Base-by-base conservation (phyloP, 2,329 filamentous ascomycete genomes). In the Penicillium capsulatum region DNA sequence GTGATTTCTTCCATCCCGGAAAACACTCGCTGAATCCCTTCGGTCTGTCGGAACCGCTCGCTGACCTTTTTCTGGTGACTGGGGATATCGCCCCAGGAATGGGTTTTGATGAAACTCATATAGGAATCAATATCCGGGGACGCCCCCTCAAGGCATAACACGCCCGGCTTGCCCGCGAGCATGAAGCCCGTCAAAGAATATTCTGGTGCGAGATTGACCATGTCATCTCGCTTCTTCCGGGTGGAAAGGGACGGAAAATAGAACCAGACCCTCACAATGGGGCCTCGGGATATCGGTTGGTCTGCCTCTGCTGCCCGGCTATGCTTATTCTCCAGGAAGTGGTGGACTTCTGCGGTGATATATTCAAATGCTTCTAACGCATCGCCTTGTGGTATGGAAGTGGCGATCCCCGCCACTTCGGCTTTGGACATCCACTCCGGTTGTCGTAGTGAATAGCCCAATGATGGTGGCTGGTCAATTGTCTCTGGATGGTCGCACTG, bases 191-290 rank as follows among this genome's bases (percentile, higher is more conserved):
- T 80, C 1, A 81, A 66, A 2, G 54, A 59, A 54, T 79, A 78
- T 0, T 54, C 48, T 0, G 76, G 72, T 0, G 76, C 76, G 40
- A 76, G 61, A 38, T 67, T 70, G 31, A 81, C 71, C 29, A 81
- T 60, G 47, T 81, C 77, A 47, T 75, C 70, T 32, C 78, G 68
- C 51, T 81, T 81, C 31, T 70, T 69, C 3, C 78, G 72, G 0
- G 77, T 81, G 28, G 72, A 76, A 38, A 81, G 73, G 1, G 76
- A 80, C 0, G 77, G 77, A 45, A 81, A 80, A 58, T 81, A 81
- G 53, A 81, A 81, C 77, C 77, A 81, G 1, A 75, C 77, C 7
- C 78, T 64, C 3, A 76, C 68, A 1, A 75, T 50, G 0, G 67
- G 55, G 0, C 34, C 42, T 0, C 41, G 51, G 8, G 28, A 33